Evolutionary conservation across 2,329 filamentous ascomycete species (phyloP), one percentile per base, ranked within the genome.

Genomic region (Epicoccum sorghinum): DNA sequence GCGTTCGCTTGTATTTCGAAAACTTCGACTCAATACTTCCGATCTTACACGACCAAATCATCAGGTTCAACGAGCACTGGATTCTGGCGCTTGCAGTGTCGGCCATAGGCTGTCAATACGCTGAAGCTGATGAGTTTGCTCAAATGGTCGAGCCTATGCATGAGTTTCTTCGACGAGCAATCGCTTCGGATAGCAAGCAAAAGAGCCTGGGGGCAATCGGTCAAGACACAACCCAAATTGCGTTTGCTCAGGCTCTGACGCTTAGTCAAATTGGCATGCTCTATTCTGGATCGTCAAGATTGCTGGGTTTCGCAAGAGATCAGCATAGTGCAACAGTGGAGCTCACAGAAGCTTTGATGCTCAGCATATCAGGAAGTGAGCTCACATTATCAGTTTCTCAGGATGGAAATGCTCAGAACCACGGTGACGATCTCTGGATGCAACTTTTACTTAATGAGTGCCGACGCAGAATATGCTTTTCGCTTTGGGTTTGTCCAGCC

Each of bases 401-500:
- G 18, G 18, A 18, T 18, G 18, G 18, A 3, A 18, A 18, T 18
- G 18, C 18, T 18, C 18, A 18, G 18, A 18, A 18, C 18, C 18
- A 18, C 18, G 18, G 18, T 18, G 18, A 18, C 2, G 18, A 18
- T 18, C 18, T 29, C 7, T 52, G 47, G 50, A 41, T 43, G 30
- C 14, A 24, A 4, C 4, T 46, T 4, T 12, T 52, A 10, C 14
- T 38, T 24, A 37, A 40, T 1, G 47, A 55, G 18, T 58, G 47
- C 23, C 51, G 45, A 30, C 47, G 47, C n/a, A 55, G 47, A 23
- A 32, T 51, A 41, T 50, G 41, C 10, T 44, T 45, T 40, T n/a
- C 51, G 4, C 44, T 58, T 6, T 80, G 29, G 79, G 81, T 60
- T n/a, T n/a, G 38, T 29, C 23, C 65, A 25, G 62, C 81, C 9